Evolutionary conservation across 305 asterid genomes (phyloP), one percentile per base, ranked within the genome.

Genomic region (Fraxinus ornus): DNA sequence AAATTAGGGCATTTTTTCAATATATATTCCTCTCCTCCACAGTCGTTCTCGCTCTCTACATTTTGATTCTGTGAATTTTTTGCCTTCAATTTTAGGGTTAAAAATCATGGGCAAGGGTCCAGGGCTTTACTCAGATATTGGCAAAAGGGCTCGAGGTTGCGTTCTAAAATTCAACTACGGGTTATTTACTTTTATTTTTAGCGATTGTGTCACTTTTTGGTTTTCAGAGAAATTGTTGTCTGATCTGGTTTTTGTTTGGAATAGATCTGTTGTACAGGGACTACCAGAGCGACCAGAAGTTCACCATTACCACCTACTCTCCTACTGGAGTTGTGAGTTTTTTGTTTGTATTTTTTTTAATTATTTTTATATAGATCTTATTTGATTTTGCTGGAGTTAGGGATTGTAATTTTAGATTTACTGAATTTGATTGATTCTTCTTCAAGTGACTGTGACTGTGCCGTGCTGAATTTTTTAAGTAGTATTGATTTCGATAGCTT

Each of bases 61-160:
- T 79, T 75, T 28, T 55, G 71, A 75, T 74, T 21, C 32, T 80
- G 82, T 47, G 12, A 39, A 37, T 33, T 82, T 41, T 52, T 44
- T 33, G 19, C 83, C 74, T 83, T 39, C 82, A 9, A 76, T 83
- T 82, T 81, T 41, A 78, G 79, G 77, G 83, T 32, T 82, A 73
- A 74, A 66, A 80, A 88, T 36, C 83, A 94, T 92, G 98, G 92
- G 88, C 77, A 94, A 90, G 87, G 96, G 98, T 85, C 98, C 98
- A 71, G 98, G 98, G 62, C 91, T 94, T n/a, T 94, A 94, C 94
- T 17, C 95, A 24, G 95, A 91, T n/a, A 94, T 94, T 39, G 98
- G 98, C 88, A 92, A 90, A 82, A 89, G 82, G 82, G 91, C 97
- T 78, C 84, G 95, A 88, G 98, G 98, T 94, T 55, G 76, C 44